These are phyloP conservation scores for Penicillium arizonense DNA, from an alignment of 495 filamentous ascomycete species.

Conservation along the genomic window DNA sequence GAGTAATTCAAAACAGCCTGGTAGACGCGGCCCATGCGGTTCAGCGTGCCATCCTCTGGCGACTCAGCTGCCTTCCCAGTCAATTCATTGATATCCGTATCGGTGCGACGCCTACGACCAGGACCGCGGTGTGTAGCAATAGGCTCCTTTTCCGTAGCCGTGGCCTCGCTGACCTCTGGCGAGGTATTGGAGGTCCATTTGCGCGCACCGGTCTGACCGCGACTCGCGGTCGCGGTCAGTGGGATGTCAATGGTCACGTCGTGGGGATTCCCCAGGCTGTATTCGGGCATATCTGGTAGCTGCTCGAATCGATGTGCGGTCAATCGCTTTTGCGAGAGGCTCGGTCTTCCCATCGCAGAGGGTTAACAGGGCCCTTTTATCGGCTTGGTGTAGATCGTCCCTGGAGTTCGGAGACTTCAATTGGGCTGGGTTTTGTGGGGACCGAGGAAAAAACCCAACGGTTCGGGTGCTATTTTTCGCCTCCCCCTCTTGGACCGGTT, in stretches of 20 bases:
- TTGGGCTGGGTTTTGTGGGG: slow-evolving; percentile 5
- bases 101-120: slow-evolving; percentile 46
- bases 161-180: slow-evolving; percentile 5
- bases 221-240: slow-evolving; percentile 41
- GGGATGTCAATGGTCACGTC: slow-evolving; percentile 63
- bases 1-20: slow-evolving; percentile 81
- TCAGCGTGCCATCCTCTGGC: slow-evolving; percentile 63
- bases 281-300: slow-evolving; percentile 37
- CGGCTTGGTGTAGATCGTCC: neutral
- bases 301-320: slow-evolving; percentile 47
- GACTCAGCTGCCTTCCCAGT: slow-evolving; percentile 43
- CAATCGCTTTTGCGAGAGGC: slow-evolving; percentile 33
- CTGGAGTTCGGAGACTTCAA: neutral
- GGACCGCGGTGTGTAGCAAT: slow-evolving; percentile 45
- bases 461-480: neutral
- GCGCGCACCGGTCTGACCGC: slow-evolving; percentile 43
- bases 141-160: slow-evolving; percentile 42
- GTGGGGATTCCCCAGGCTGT: slow-evolving; percentile 47
- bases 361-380: slow-evolving; percentile 3
- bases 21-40: slow-evolving; percentile 83
- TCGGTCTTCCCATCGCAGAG: neutral
- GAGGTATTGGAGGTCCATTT: slow-evolving; percentile 32
- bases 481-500: neutral
- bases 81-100: slow-evolving; percentile 41
- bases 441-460: slow-evolving; percentile 2